phyloP scores from a whole-genome alignment of 2,329 filamentous ascomycete genomes.

The Diplodia mutila region DNA sequence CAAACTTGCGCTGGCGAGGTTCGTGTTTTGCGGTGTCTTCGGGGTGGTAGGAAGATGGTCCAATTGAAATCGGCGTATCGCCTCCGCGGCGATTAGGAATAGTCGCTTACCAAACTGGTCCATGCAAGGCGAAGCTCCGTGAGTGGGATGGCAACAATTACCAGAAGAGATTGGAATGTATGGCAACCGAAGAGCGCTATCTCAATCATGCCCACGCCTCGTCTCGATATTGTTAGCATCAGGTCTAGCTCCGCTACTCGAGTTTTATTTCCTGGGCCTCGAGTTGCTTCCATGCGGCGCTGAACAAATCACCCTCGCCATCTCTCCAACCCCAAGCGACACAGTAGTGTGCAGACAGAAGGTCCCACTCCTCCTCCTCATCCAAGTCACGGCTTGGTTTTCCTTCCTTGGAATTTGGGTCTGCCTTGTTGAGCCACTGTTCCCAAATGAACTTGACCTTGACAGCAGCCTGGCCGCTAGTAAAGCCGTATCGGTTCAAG shows the following conservation, averaged over 20 bases:
- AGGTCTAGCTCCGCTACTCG: slow-evolving; percentile 1
- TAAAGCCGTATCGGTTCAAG: slow-evolving; percentile 69
- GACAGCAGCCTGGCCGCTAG: slow-evolving; percentile 57
- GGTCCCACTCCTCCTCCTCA: slow-evolving; percentile 91
- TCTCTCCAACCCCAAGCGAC: slow-evolving; percentile 85
- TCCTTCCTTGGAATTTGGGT: slow-evolving; percentile 81
- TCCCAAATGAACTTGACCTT: slow-evolving; percentile 75
- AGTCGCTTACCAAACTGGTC: too few species aligned
- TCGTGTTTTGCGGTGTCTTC: too few species aligned
- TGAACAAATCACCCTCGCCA: slow-evolving; percentile 30
- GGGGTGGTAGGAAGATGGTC: too few species aligned
- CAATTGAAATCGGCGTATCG: too few species aligned
- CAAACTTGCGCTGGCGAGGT: too few species aligned
- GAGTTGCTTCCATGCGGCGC: slow-evolving; percentile 10
- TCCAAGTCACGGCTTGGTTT: slow-evolving; percentile 77
- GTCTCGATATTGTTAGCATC: too few species aligned
- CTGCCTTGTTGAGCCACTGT: slow-evolving; percentile 68
- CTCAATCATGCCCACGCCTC: too few species aligned
- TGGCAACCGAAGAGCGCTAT: too few species aligned
- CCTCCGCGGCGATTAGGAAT: too few species aligned
- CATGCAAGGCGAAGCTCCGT: too few species aligned
- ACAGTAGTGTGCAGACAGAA: slow-evolving; percentile 87
- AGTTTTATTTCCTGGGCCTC: slow-evolving; percentile 5
- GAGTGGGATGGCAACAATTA: too few species aligned
- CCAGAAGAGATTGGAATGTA: background rate